A percentile compares a stretch with the other conserved stretches of the same genome.
phyloP scores from a whole-genome alignment of 768 basidiomycete species.

The Termitomyces sp. region DNA sequence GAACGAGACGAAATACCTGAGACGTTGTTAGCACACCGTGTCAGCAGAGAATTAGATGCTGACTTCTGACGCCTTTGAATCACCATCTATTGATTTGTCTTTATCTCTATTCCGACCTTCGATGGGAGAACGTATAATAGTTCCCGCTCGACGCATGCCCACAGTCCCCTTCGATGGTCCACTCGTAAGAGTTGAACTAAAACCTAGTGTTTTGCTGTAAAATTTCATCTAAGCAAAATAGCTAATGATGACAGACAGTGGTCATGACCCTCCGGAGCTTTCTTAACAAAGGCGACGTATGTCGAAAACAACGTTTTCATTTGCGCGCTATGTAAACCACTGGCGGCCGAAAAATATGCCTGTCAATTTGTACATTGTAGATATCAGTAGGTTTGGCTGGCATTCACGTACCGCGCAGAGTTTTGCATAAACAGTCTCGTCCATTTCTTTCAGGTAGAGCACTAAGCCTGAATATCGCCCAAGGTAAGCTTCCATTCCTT shows the following conservation, averaged over 20 bases:
- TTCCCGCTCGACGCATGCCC: conserved; percentile 78
- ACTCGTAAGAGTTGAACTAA: conserved; percentile 33
- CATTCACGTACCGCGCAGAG: conserved; percentile 71
- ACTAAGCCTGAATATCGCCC: conserved; percentile 87
- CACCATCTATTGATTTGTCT: conserved; percentile 51
- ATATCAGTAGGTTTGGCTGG: background rate
- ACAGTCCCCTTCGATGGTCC: conserved; percentile 42
- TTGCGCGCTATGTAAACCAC: conserved; percentile 76
- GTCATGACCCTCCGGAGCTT: conserved; percentile 61
- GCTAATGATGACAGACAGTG: conserved; percentile 43
- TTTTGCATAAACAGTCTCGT: conserved; percentile 80
- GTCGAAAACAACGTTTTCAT: conserved; percentile 65
- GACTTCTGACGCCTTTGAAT: conserved; percentile 70
- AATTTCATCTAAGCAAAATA: background rate
- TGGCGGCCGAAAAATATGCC: conserved; percentile 88
- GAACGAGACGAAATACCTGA: conserved; percentile 68
- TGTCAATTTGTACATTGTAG: conserved; percentile 24
- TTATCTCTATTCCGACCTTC: conserved; percentile 58
- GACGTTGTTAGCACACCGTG: conserved; percentile 1
- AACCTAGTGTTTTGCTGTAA: conserved; percentile 29
- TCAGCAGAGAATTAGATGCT: background rate
- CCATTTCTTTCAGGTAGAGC: conserved; percentile 95
- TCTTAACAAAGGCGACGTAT: conserved; percentile 58
- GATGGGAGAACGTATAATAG: conserved; percentile 73
- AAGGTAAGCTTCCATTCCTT: conserved; percentile 73